Conservation (phyloP, 2,329 filamentous ascomycete species). For the Neofusicoccum laricinum region DNA sequence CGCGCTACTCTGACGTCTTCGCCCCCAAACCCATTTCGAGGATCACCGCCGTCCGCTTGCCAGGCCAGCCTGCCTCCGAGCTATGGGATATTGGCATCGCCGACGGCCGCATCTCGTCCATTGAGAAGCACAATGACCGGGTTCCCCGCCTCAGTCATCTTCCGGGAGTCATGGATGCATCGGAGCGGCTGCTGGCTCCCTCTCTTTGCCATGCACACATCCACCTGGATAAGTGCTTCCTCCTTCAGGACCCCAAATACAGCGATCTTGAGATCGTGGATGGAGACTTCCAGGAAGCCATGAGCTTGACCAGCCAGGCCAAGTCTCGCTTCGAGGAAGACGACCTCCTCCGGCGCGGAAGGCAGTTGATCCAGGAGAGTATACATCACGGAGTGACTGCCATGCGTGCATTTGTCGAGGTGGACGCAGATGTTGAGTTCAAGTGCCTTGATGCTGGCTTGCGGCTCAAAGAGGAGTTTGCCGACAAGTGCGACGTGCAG, state of each 20-base stretch:
- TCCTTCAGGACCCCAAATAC: slow-evolving; percentile 59
- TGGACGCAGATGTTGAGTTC: slow-evolving; percentile 60
- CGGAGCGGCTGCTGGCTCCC: slow-evolving; percentile 47
- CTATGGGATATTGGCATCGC: slow-evolving; percentile 38
- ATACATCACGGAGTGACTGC: slow-evolving; percentile 63
- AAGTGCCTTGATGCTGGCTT: slow-evolving; percentile 59
- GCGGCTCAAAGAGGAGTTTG: slow-evolving; percentile 55
- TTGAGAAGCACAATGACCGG: slow-evolving; percentile 29
- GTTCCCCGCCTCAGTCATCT: neutral
- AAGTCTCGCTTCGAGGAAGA: slow-evolving; percentile 61
- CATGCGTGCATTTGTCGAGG: slow-evolving; percentile 69
- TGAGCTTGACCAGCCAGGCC: slow-evolving; percentile 56
- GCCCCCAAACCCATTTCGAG: slow-evolving; percentile 21
- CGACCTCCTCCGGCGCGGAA: slow-evolving; percentile 64
- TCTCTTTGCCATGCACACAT: slow-evolving; percentile 70
- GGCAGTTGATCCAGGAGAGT: slow-evolving; percentile 64
- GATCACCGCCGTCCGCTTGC: slow-evolving; percentile 35
- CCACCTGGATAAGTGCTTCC: slow-evolving; percentile 66
- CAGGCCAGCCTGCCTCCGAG: slow-evolving; percentile 26
- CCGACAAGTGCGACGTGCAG: slow-evolving; percentile 57
- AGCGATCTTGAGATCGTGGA: slow-evolving; percentile 57
- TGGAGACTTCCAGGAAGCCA: slow-evolving; percentile 65
- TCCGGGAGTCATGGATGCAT: slow-evolving; percentile 40
- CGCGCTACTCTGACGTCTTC: slow-evolving; percentile 9
- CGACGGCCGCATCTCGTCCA: slow-evolving; percentile 31